These are phyloP conservation scores for Andrographis paniculata DNA, from an alignment of 305 asterid species.

Conservation along the genomic window DNA sequence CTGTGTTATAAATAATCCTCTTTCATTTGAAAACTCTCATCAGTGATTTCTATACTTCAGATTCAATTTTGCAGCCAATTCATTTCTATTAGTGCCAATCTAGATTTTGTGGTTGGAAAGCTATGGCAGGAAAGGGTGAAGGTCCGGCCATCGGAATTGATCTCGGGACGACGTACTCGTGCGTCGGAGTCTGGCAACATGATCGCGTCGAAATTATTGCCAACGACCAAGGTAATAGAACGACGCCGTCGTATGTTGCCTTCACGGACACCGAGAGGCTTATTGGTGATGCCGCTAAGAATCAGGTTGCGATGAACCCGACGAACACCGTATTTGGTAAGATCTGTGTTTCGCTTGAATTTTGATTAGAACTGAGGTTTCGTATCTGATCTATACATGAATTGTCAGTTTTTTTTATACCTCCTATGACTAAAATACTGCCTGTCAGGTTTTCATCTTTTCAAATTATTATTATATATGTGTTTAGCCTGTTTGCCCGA, in stretches of 20 bases:
- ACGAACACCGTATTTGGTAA: slow-evolving; percentile 75
- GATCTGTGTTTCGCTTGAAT: not conserved
- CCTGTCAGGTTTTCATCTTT: no score
- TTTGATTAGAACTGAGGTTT: not conserved
- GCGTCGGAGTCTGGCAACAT: slow-evolving; percentile 87
- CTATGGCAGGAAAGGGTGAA: slow-evolving; percentile 72
- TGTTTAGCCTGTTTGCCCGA: no score
- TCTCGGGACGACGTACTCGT: slow-evolving; percentile 72
- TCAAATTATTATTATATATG: no score
- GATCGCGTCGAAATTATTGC: slow-evolving; percentile 80
- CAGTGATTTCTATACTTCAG: no score
- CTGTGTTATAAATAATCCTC: slow-evolving; percentile 20
- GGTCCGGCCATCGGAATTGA: slow-evolving; percentile 87
- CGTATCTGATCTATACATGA: no score
- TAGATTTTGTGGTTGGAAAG: no score
- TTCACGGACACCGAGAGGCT: slow-evolving; percentile 72
- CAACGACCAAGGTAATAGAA: slow-evolving; percentile 76
- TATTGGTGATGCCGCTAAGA: slow-evolving; percentile 88
- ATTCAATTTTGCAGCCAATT: no score
- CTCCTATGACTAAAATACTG: no score
- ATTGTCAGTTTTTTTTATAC: no score
- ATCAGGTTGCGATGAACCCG: slow-evolving; percentile 91
- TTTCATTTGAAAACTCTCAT: no score
- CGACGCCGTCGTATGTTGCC: slow-evolving; percentile 70
- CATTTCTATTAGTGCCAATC: no score